Evolutionary conservation across 2,329 filamentous ascomycete species (phyloP).

Genomic region (Fusarium nisikadoi): DNA sequence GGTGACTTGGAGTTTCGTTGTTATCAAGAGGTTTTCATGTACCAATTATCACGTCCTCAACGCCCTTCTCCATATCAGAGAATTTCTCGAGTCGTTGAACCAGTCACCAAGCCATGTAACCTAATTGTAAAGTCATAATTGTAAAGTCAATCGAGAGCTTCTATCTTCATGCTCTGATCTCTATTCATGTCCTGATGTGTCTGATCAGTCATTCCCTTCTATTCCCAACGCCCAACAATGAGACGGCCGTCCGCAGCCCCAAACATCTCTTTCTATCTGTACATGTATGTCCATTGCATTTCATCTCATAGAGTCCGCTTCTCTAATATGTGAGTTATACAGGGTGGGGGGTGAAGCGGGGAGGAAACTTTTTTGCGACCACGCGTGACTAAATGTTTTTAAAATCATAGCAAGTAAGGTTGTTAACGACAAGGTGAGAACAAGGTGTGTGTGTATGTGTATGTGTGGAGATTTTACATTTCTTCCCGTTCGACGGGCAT

Average conservation of each 20-base stretch:
- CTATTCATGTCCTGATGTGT: conserved; percentile 42
- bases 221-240: conserved; percentile 48
- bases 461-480: conserved; percentile 38
- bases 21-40: background rate
- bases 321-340: conserved; percentile 27
- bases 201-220: conserved; percentile 39
- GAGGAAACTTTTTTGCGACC: conserved; percentile 19
- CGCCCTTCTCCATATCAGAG: background rate
- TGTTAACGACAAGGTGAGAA: conserved; percentile 35
- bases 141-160: conserved; percentile 38
- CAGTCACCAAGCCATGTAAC: background rate
- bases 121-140: background rate
- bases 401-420: conserved; percentile 30
- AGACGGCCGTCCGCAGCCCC: conserved; percentile 36
- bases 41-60: background rate
- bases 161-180: conserved; percentile 43
- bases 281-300: conserved; percentile 43
- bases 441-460: conserved; percentile 10
- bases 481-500: conserved; percentile 47
- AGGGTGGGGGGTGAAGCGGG: conserved; percentile 9
- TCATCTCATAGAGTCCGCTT: conserved; percentile 30
- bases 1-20: background rate
- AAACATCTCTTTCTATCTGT: conserved; percentile 41
- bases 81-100: background rate
- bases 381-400: conserved; percentile 6